Evolutionary conservation across 2,329 filamentous ascomycete genomes (phyloP), one percentile per base, ranked within the genome.

Genomic region (Cephalotrichum gorgonifer): DNA sequence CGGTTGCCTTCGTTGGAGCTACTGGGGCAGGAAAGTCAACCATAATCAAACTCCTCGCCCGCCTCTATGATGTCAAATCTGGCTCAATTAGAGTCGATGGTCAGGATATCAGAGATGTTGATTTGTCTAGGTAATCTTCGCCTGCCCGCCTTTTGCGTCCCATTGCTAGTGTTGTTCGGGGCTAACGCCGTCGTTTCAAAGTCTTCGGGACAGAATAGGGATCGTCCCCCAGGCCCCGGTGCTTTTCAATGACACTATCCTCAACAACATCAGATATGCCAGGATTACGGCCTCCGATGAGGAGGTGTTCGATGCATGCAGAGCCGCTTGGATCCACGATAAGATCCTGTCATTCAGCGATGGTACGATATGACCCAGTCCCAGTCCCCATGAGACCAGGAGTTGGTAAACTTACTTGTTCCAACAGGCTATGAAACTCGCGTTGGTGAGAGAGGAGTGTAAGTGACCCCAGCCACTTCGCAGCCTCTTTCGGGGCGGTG

Each of bases 1-100:
- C 75, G 1, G 71, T 78, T 25, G 78, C 78, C 11, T 78, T 81
- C 61, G 78, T 81, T 8, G 78, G 78, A 11, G 70, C 75, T 42
- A 81, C 76, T 11, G 78, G 78, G 22, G 76, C 76, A 11, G 77
- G 77, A 31, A 80, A 80, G 54, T 78, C 75, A 1, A 80, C 76
- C 1, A 68, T 78, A 27, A 60, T 79, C 38, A 78, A 77, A 56
- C 67, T 81, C n/a, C 62, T 81, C 6, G 72, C 75, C 55, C 74
- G 78, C 1, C 79, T 78, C 55, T 81, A 81, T 58, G 76, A 81
- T 51, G 73, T 77, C 2, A 73, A 65, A 0, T 61, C 62, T 8
- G 79, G 78, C 2, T 64, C 64, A 11, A 75, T 83, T 52, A 61
- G 63, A 6, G 74, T 82, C 31, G 75, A 82, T 51, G 74, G 71